These are phyloP conservation scores for Zygoascus biomembranicola DNA, from an alignment of 805 yeast genomes.

Conservation along the genomic window DNA sequence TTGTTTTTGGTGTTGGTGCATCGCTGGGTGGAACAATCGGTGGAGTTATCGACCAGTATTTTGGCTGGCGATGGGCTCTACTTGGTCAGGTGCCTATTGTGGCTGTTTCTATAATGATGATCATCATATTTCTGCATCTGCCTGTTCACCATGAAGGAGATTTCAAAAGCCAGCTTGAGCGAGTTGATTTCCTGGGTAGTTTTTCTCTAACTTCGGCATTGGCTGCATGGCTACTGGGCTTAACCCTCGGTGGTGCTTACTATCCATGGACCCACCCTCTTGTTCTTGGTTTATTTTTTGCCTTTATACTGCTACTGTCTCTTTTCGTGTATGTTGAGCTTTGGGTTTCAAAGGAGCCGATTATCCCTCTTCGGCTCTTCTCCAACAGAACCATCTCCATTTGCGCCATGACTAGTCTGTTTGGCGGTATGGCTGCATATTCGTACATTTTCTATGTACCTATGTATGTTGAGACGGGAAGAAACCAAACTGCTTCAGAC, in stretches of 20 bases:
- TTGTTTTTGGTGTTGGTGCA: slow-evolving; percentile 70
- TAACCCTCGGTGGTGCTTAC: slow-evolving; percentile 57
- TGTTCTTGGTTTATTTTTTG: slow-evolving; percentile 26
- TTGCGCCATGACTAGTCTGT: slow-evolving; percentile 61
- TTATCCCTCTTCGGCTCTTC: slow-evolving; percentile 55
- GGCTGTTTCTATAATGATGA: slow-evolving; percentile 26
- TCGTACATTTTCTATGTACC: slow-evolving; percentile 64
- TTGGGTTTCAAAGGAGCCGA: slow-evolving; percentile 50
- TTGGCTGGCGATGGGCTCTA: slow-evolving; percentile 60
- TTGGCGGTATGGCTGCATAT: slow-evolving; percentile 59
- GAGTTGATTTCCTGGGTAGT: slow-evolving; percentile 65
- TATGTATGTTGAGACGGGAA: slow-evolving; percentile 50
- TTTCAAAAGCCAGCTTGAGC: slow-evolving; percentile 37
- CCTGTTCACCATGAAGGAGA: neutral
- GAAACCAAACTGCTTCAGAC: slow-evolving; percentile 43
- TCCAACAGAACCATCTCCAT: slow-evolving; percentile 51
- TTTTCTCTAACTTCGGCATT: slow-evolving; percentile 48
- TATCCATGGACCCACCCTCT: slow-evolving; percentile 39
- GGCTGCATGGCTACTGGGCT: slow-evolving; percentile 49
- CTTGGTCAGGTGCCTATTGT: slow-evolving; percentile 33
- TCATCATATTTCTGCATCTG: neutral
- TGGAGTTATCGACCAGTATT: slow-evolving; percentile 43
- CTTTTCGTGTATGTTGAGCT: slow-evolving; percentile 46
- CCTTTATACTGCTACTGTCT: slow-evolving; percentile 24
- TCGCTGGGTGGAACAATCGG: slow-evolving; percentile 55